Evolutionary conservation across 192 early-diverging fungal species (phyloP), one percentile per base, ranked within the genome.

Genomic region (Backusella tarrabulga): DNA sequence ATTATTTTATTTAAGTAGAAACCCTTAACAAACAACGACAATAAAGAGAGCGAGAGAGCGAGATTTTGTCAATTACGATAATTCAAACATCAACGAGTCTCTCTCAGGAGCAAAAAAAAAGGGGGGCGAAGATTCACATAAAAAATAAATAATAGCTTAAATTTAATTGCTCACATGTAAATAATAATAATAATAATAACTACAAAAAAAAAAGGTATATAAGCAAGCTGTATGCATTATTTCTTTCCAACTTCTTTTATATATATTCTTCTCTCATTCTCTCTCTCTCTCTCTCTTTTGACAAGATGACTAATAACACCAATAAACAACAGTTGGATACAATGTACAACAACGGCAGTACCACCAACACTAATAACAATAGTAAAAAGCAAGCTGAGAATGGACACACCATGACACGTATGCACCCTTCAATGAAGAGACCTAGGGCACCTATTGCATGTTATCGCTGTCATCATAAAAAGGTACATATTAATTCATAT

Each of bases 381-480:
- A 72, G 3, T 40, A 34, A 32, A 26, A 73, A 74, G 14, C n/a
- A 32, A 60, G 15, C 68, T n/a, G 21, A 19, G n/a, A 34, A 71
- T 34, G 21, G 29, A 35, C 44, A 35, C 32, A 71, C 76, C 8
- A 71, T 76, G 4, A 76, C 76, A n/a, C 66, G 76, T 52, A 76
- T 76, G 76, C 76, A 76, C 21, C 72, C 76, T 52, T 76, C 75
- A 15, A 68, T 75, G 68, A 82, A 82, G 72, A 77, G 80, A 34
- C 80, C 80, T 11, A 78, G 80, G 72, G 80, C 80, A 26, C 80
- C 80, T 12, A 82, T 82, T 71, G 80, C 80, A 35, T 82, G 80
- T 46, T 77, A 71, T 40, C 44, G 80, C 8, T 82, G 80, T 72
- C 80, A 82, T 15, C 80, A 77, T 54, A 82, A 82, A 75, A 82